Conservation (phyloP, 352 stramenopile genomes). For the Globisporangium camurandrum region DNA sequence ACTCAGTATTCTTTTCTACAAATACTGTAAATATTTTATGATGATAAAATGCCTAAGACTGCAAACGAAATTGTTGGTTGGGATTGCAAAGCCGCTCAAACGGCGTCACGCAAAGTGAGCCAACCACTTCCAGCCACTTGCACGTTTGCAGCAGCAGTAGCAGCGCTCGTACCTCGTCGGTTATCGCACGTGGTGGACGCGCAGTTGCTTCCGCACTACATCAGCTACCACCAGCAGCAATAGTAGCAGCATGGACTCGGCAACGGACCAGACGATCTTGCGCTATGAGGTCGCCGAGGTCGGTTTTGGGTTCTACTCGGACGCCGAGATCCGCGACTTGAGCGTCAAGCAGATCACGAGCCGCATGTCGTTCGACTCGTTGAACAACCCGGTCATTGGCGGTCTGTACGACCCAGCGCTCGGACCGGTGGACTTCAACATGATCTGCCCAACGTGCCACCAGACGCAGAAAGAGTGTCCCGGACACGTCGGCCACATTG, state of each 20-base stretch:
- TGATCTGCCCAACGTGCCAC: constrained; percentile 95
- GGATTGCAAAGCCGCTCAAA: too few relatives aligned
- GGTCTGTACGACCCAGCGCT: constrained; percentile 97
- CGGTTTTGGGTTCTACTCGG: constrained; percentile 95
- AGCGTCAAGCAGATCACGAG: constrained; percentile 96
- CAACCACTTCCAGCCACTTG: too few relatives aligned
- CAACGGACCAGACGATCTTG: constrained; percentile 86
- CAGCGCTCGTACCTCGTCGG: not conserved
- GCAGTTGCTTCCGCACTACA: too few relatives aligned
- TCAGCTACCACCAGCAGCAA: too few relatives aligned
- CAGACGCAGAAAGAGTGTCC: constrained; percentile 94
- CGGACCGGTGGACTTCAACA: constrained; percentile 88
- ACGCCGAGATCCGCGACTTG: constrained; percentile 95
- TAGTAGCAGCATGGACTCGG: constrained; percentile 72
- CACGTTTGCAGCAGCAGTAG: too few relatives aligned
- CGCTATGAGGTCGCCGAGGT: constrained; percentile 89
- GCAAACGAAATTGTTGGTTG: too few relatives aligned
- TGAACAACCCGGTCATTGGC: constrained; percentile 92
- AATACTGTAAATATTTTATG: too few relatives aligned
- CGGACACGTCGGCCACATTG: constrained; percentile 98
- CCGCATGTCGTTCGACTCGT: constrained; percentile 91
- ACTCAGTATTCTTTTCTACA: too few relatives aligned
- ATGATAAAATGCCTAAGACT: too few relatives aligned
- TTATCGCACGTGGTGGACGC: not conserved
- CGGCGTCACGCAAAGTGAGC: too few relatives aligned